phyloP scores from a whole-genome alignment of 1,284 basidiomycete species.

The Termitomyces sp. region DNA sequence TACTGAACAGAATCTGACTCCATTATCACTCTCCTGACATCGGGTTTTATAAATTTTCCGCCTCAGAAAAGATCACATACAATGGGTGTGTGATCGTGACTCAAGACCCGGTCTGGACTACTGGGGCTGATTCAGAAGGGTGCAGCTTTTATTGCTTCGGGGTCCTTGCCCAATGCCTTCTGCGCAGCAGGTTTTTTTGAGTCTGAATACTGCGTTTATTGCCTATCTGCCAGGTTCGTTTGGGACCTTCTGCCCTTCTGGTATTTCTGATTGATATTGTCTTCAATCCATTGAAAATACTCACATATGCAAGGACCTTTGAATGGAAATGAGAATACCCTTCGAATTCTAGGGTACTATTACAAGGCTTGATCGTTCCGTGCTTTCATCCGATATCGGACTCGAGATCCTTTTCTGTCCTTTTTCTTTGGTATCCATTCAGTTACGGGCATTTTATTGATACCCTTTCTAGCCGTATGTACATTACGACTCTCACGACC shows the following conservation, averaged over 20 bases:
- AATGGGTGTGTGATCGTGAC: conserved; percentile 71
- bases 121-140: conserved; percentile 31
- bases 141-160: conserved; percentile 35
- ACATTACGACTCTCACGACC: conserved; percentile 23
- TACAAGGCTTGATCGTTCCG: conserved; percentile 31
- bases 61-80: conserved; percentile 60
- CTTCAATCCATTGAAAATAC: conserved; percentile 49
- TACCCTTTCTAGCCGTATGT: conserved; percentile 21
- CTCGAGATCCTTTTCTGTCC: conserved; percentile 22
- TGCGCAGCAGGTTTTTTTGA: conserved; percentile 60
- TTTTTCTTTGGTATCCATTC: conserved; percentile 21
- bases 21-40: conserved; percentile 15
- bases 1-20: conserved; percentile 17
- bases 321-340: conserved; percentile 45
- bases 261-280: conserved; percentile 13
- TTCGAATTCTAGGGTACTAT: conserved; percentile 35
- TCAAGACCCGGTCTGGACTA: conserved; percentile 61
- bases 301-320: conserved; percentile 57
- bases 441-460: conserved; percentile 21
- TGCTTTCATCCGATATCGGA: conserved; percentile 21
- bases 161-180: conserved; percentile 52
- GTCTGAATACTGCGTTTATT: conserved; percentile 66
- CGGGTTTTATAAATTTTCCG: conserved; percentile 17
- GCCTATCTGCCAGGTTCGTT: conserved; percentile 63
- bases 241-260: conserved; percentile 8